These are phyloP conservation scores for Xylaria sp. DNA, from an alignment of 2,329 filamentous ascomycete genomes.

Conservation along the genomic window DNA sequence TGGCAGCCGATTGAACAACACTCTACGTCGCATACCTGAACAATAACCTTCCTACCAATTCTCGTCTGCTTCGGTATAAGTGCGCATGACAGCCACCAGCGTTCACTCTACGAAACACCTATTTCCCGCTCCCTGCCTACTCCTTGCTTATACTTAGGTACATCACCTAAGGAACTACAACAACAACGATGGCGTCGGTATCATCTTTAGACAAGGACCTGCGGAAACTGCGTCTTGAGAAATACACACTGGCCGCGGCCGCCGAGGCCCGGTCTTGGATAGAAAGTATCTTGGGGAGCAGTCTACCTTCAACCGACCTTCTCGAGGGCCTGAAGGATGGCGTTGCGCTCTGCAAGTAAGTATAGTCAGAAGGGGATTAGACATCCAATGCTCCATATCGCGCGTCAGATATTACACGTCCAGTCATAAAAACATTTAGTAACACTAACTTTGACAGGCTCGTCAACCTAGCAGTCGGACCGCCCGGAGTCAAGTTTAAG, in stretches of 20 bases:
- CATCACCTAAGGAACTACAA: neutral
- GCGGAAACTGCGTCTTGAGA: constrained; percentile 89
- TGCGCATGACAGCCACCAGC: neutral
- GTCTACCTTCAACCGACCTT: constrained; percentile 77
- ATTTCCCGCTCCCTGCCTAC: neutral
- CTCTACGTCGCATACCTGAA: neutral
- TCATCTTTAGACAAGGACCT: constrained; percentile 94
- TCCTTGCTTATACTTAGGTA: neutral
- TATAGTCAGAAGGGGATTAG: constrained; percentile 13
- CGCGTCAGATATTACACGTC: too few species aligned
- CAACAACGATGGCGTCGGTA: constrained; percentile 82
- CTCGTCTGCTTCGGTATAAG: neutral
- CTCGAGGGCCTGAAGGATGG: constrained; percentile 91
- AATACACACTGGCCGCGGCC: constrained; percentile 91
- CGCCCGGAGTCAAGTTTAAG: constrained; percentile 88
- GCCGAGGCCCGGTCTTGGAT: constrained; percentile 89
- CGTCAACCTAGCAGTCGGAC: constrained; percentile 80
- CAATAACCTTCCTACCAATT: neutral
- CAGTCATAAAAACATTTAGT: too few species aligned
- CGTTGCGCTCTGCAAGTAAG: constrained; percentile 89
- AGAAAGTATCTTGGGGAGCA: constrained; percentile 79
- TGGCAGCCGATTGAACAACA: constrained; percentile 6
- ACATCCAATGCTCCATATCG: neutral
- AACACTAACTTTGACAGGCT: constrained; percentile 64
- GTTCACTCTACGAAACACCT: neutral